Evolutionary conservation across 2,329 filamentous ascomycete species (phyloP).

Genomic region (Xylariaceae sp.): DNA sequence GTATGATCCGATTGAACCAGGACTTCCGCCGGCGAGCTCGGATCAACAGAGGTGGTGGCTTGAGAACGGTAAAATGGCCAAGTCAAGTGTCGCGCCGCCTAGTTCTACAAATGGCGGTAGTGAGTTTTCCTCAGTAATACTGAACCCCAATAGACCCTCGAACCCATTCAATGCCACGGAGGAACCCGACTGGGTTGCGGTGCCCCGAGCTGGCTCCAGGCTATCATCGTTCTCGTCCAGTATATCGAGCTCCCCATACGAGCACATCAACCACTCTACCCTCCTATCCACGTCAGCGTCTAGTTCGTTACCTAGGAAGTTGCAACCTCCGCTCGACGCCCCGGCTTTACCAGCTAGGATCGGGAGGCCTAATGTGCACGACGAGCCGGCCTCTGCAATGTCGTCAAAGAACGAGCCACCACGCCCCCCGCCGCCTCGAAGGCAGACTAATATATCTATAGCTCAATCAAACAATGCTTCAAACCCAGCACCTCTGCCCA

Average conservation of each 20-base stretch:
- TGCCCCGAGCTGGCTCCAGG: conserved; percentile 52
- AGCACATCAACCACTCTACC: conserved; percentile 51
- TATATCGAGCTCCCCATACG: conserved; percentile 57
- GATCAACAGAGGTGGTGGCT: conserved; percentile 69
- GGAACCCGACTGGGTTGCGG: conserved; percentile 79
- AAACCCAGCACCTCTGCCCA: conserved; percentile 37
- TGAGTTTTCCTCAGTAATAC: conserved; percentile 47
- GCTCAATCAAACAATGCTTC: conserved; percentile 18
- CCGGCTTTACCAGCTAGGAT: conserved; percentile 44
- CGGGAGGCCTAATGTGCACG: conserved; percentile 41
- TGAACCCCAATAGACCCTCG: conserved; percentile 69
- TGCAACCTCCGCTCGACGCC: conserved; percentile 50
- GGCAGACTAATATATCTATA: conserved; percentile 27
- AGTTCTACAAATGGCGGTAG: conserved; percentile 43
- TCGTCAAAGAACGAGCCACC: conserved; percentile 35
- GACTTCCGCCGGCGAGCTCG: conserved; percentile 63
- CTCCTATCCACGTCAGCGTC: conserved; percentile 44
- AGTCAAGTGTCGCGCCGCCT: conserved; percentile 66
- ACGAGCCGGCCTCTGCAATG: conserved; percentile 35
- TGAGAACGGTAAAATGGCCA: conserved; percentile 67
- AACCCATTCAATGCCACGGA: conserved; percentile 76
- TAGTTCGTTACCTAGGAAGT: conserved; percentile 45
- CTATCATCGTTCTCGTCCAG: conserved; percentile 50
- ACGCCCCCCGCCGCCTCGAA: conserved; percentile 40
- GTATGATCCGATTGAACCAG: conserved; percentile 78